Conservation (phyloP, 305 asterid species). For the Solanum hybrid region DNA sequence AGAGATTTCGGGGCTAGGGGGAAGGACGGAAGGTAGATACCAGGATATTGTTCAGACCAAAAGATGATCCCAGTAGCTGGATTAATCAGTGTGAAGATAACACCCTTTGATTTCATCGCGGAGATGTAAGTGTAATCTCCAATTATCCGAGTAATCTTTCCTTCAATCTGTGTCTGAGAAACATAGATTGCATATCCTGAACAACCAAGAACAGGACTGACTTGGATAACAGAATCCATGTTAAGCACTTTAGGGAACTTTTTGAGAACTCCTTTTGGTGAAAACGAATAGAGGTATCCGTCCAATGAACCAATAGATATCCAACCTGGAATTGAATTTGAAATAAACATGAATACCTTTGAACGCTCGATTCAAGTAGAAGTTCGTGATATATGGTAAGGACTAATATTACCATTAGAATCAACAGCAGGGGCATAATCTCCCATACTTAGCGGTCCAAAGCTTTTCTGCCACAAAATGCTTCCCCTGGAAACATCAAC, state of each 20-base stretch:
- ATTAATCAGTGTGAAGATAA: slow-evolving; percentile 37
- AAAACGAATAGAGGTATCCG: slow-evolving; percentile 78
- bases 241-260: slow-evolving; percentile 43
- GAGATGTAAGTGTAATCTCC: slow-evolving; percentile 55
- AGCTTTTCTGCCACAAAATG: slow-evolving; percentile 56
- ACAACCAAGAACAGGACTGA: slow-evolving; percentile 74
- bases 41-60: slow-evolving; percentile 60
- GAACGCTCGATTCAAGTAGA: background rate
- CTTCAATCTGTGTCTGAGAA: slow-evolving; percentile 66
- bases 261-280: slow-evolving; percentile 50
- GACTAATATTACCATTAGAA: slow-evolving; percentile 46
- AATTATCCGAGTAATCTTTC: slow-evolving; percentile 29
- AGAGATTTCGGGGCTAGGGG: background rate
- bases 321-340: slow-evolving; percentile 53
- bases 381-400: background rate
- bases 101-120: slow-evolving; percentile 62
- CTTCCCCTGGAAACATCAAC: slow-evolving; percentile 63
- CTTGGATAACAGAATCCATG: slow-evolving; percentile 55
- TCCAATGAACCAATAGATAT: slow-evolving; percentile 83
- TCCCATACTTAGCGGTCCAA: slow-evolving; percentile 62
- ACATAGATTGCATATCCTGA: slow-evolving; percentile 65
- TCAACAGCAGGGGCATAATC: slow-evolving; percentile 73
- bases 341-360: background rate
- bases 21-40: slow-evolving; percentile 24
- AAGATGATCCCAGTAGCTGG: slow-evolving; percentile 57